phyloP scores from a whole-genome alignment of 2,329 filamentous ascomycete species.

The Microsporum audouinii region DNA sequence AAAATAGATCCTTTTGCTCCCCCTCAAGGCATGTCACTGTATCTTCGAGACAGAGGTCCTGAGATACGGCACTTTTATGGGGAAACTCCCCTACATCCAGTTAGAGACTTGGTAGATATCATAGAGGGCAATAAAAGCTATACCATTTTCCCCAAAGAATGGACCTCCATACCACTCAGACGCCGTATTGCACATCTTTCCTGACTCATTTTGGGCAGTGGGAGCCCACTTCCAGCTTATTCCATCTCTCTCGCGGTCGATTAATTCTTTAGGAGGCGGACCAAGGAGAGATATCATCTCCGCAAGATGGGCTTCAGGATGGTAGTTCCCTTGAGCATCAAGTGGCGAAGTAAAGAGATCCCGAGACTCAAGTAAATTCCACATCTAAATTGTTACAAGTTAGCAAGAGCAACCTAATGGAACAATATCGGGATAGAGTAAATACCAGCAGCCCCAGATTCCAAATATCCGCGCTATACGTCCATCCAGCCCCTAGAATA shows the following conservation, averaged over 20 bases:
- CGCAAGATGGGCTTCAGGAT: conserved; percentile 35
- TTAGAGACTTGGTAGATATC: neutral
- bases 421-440: neutral
- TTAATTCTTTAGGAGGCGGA: conserved; percentile 28
- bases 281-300: conserved; percentile 38
- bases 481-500: conserved; percentile 37
- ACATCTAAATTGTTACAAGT: conserved; percentile 25
- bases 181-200: conserved; percentile 6
- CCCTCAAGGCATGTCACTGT: conserved; percentile 8
- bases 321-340: conserved; percentile 25
- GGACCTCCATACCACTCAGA: conserved; percentile 9
- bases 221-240: conserved; percentile 14
- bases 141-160: conserved; percentile 30
- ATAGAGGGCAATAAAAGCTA: neutral
- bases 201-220: neutral
- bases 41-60: neutral
- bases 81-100: neutral
- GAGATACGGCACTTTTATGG: neutral
- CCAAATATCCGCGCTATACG: conserved; percentile 41
- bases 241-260: conserved; percentile 22
- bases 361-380: conserved; percentile 38
- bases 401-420: neutral
- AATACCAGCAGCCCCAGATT: conserved; percentile 39
- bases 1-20: conserved; percentile 19
- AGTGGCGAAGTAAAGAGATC: conserved; percentile 35